A percentile compares a stretch with the other conserved stretches of the same genome.
Evolutionary conservation across 495 filamentous ascomycete species (phyloP).

Genomic region (Lasiosphaeriaceae sp.): DNA sequence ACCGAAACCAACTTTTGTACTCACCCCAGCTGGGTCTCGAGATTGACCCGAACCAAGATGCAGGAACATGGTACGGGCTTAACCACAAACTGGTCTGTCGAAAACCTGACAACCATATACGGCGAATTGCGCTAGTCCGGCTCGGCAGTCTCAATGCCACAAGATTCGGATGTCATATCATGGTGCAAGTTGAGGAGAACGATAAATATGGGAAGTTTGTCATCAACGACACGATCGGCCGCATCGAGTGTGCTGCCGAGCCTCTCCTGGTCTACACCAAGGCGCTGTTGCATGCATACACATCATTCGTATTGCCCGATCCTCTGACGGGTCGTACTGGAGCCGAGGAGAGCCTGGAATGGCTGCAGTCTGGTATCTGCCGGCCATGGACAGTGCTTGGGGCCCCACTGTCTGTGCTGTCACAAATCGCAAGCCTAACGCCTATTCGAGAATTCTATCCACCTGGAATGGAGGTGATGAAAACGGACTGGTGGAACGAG

Average conservation of each 20-base stretch:
- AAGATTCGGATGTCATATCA: constrained; percentile 31
- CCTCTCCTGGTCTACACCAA: constrained; percentile 46
- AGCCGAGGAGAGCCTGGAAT: constrained; percentile 53
- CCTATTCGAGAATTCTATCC: constrained; percentile 58
- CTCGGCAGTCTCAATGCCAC: constrained; percentile 15
- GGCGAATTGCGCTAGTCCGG: constrained; percentile 37
- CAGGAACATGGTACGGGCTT: constrained; percentile 50
- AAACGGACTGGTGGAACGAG: constrained; percentile 45
- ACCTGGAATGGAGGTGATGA: constrained; percentile 40
- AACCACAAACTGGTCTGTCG: constrained; percentile 43
- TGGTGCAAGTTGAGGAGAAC: constrained; percentile 15
- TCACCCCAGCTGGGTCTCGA: constrained; percentile 38
- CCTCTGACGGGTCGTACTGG: constrained; percentile 54
- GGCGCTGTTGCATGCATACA: constrained; percentile 55
- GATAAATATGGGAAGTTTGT: constrained; percentile 37
- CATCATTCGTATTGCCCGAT: constrained; percentile 56
- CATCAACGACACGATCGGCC: constrained; percentile 46
- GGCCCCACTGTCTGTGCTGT: constrained; percentile 24
- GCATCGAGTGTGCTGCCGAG: constrained; percentile 45
- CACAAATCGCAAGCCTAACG: constrained; percentile 39
- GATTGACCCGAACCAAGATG: constrained; percentile 49
- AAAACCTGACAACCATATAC: constrained; percentile 14
- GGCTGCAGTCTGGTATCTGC: constrained; percentile 48
- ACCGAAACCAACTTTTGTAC: constrained; percentile 32
- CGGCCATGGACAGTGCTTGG: constrained; percentile 36